phyloP scores from a whole-genome alignment of 1,284 basidiomycete genomes.

The Apiotrichum porosum region DNA sequence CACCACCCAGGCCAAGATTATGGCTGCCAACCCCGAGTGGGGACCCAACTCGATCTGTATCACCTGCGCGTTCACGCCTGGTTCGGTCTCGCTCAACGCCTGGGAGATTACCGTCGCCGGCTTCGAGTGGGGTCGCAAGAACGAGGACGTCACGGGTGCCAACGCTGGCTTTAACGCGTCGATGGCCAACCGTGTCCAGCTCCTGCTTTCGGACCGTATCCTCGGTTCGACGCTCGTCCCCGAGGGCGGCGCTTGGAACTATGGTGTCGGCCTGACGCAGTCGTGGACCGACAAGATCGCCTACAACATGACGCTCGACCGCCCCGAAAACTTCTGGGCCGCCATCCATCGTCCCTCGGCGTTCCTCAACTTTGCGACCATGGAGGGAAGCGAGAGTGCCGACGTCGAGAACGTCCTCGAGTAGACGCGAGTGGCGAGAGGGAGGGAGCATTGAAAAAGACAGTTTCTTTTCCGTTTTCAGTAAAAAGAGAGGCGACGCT shows the following conservation, averaged over 20 bases:
- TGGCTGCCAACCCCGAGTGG: constrained; percentile 94
- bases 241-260: constrained; percentile 89
- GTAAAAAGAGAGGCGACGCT: not conserved
- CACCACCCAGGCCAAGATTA: constrained; percentile 91
- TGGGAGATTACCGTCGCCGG: constrained; percentile 85
- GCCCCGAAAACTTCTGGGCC: constrained; percentile 91
- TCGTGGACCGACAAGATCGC: constrained; percentile 79
- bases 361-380: constrained; percentile 83
- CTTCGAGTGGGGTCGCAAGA: constrained; percentile 98
- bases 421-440: constrained; percentile 16
- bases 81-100: constrained; percentile 90
- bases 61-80: constrained; percentile 93
- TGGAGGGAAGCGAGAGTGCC: constrained; percentile 81
- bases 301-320: constrained; percentile 84
- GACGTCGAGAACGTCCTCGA: constrained; percentile 70
- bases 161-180: constrained; percentile 91
- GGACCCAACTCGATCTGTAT: constrained; percentile 90
- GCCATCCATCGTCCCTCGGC: constrained; percentile 85
- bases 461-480: not conserved
- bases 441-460: not conserved
- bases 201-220: constrained; percentile 88
- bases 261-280: constrained; percentile 85
- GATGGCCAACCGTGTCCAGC: constrained; percentile 95
- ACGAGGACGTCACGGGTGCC: constrained; percentile 75
- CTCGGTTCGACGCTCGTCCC: constrained; percentile 86